Conservation (phyloP, 805 yeast species). For the Nakazawaea laoshanensis region DNA sequence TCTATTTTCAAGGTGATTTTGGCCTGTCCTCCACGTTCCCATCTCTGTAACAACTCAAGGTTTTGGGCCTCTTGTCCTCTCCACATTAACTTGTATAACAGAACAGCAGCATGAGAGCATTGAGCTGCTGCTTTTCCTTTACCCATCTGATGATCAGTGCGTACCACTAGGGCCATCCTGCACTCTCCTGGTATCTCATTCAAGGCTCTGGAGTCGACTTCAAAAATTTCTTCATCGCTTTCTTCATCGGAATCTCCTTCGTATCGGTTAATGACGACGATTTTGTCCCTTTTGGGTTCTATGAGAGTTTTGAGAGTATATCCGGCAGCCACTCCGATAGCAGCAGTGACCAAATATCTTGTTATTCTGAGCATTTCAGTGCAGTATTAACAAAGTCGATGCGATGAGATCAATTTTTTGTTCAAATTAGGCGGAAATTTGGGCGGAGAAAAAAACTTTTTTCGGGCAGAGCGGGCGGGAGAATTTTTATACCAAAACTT, state of each 20-base stretch:
- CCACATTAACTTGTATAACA: conserved; percentile 68
- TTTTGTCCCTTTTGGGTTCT: too few relatives aligned
- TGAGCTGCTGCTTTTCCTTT: conserved; percentile 98
- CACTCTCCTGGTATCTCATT: conserved; percentile 73
- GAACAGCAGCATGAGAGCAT: conserved; percentile 95
- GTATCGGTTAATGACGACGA: conserved; percentile 21
- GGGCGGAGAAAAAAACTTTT: too few relatives aligned
- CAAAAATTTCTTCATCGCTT: conserved; percentile 45
- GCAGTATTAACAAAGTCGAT: too few relatives aligned
- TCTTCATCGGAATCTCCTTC: conserved; percentile 28
- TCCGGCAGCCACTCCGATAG: too few relatives aligned
- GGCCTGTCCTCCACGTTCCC: conserved; percentile 88
- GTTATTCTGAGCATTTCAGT: too few relatives aligned
- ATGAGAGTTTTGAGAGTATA: too few relatives aligned
- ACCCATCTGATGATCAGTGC: conserved; percentile 85
- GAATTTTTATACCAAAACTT: conserved; percentile 29
- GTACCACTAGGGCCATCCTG: conserved; percentile 78
- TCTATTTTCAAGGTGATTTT: conserved; percentile 80
- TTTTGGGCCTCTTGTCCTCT: conserved; percentile 45
- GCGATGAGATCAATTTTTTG: too few relatives aligned
- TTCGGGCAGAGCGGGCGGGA: too few relatives aligned
- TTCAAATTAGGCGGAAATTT: too few relatives aligned
- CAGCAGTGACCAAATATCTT: too few relatives aligned
- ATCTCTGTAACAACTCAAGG: conserved; percentile 56
- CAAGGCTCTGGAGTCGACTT: conserved; percentile 49